These are phyloP conservation scores for Pseudogymnoascus verrucosus DNA, from an alignment of 2,329 filamentous ascomycete genomes.

Conservation along the genomic window DNA sequence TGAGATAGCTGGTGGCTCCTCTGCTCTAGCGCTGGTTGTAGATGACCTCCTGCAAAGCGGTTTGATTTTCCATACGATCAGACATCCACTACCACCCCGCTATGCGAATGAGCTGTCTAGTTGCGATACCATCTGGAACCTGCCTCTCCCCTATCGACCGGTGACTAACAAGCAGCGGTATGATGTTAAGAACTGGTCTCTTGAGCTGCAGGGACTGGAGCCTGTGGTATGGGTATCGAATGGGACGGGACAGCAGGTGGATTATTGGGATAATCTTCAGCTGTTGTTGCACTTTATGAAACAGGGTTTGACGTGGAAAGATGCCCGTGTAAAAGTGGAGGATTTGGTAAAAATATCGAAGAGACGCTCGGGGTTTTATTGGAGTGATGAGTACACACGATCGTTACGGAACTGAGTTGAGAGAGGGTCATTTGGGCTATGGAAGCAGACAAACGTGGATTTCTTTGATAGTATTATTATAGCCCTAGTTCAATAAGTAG, in stretches of 20 bases:
- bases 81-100: conserved; percentile 11
- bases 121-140: not conserved
- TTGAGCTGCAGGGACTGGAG: not conserved
- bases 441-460: not conserved
- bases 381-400: not conserved
- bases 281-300: not conserved
- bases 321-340: not conserved
- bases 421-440: not conserved
- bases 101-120: not conserved
- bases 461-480: not conserved
- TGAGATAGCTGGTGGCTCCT: conserved; percentile 1
- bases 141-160: not conserved
- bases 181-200: not conserved
- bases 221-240: not conserved
- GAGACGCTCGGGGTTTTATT: not conserved
- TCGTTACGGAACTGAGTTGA: not conserved
- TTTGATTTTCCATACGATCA: conserved; percentile 13
- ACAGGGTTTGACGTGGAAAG: not conserved
- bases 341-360: not conserved
- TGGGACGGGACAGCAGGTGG: not conserved
- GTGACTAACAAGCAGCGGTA: not conserved
- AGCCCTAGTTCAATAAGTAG: no score
- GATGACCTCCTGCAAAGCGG: conserved; percentile 14
- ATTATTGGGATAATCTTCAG: not conserved
- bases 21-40: conserved; percentile 13